Conservation (phyloP, 257 asterid genomes). For the Gentiana macrophylla region DNA sequence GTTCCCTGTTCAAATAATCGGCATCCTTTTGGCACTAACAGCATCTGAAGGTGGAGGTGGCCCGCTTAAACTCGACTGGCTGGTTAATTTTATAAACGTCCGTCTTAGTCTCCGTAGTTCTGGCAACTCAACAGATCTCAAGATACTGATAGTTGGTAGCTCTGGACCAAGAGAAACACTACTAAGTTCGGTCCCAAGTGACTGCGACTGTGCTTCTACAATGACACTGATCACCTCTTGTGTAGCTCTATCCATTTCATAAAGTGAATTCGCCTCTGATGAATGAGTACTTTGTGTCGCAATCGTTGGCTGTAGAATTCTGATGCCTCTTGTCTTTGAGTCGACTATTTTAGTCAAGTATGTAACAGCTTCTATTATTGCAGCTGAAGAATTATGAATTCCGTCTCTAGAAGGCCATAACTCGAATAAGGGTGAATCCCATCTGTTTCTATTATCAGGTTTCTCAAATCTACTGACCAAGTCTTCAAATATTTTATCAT, state of each 20-base stretch:
- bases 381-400: conserved; percentile 48
- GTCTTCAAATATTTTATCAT: conserved; percentile 67
- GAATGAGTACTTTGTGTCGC: conserved; percentile 66
- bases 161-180: conserved; percentile 58
- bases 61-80: conserved; percentile 91
- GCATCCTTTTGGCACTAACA: conserved; percentile 83
- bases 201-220: conserved; percentile 73
- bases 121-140: conserved; percentile 69
- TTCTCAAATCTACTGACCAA: conserved; percentile 80
- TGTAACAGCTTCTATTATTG: conserved; percentile 59
- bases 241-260: conserved; percentile 89
- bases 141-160: conserved; percentile 50
- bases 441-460: conserved; percentile 82
- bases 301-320: conserved; percentile 80
- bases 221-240: conserved; percentile 64
- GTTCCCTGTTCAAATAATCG: conserved; percentile 88
- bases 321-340: conserved; percentile 74
- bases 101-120: conserved; percentile 83
- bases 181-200: conserved; percentile 62
- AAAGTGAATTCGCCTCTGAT: conserved; percentile 69
- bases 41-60: conserved; percentile 86
- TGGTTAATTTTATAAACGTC: conserved; percentile 73
- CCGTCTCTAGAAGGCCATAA: conserved; percentile 63
- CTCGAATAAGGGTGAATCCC: conserved; percentile 97
- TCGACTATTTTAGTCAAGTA: conserved; percentile 76